Evolutionary conservation across 2,329 filamentous ascomycete genomes (phyloP).

Genomic region (Diaporthe longicolla): DNA sequence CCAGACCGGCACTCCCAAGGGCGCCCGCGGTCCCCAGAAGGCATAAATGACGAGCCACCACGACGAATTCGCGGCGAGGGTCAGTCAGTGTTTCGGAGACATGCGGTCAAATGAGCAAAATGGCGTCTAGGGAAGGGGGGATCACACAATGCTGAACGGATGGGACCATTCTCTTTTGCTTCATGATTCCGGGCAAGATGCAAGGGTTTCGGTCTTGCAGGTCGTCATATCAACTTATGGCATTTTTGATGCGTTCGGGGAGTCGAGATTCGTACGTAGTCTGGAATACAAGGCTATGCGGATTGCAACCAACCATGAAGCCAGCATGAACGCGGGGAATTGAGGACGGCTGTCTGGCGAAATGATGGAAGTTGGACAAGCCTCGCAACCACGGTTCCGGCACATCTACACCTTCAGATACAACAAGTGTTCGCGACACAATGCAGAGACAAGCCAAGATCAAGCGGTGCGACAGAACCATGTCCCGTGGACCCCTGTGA

Average conservation of each 20-base stretch:
- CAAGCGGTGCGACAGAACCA: neutral
- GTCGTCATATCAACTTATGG: constrained; percentile 42
- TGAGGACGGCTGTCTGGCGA: constrained; percentile 28
- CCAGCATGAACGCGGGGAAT: constrained; percentile 3
- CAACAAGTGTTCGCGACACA: neutral
- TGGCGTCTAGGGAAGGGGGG: constrained; percentile 44
- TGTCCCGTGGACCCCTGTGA: neutral
- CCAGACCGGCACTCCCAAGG: constrained; percentile 90
- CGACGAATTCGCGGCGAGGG: constrained; percentile 29
- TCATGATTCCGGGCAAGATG: constrained; percentile 42
- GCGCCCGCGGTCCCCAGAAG: constrained; percentile 75
- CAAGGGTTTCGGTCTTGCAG: constrained; percentile 43
- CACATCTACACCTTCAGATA: constrained; percentile 8
- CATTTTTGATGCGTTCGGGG: constrained; percentile 40
- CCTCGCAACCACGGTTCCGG: constrained; percentile 1
- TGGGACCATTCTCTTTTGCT: constrained; percentile 42
- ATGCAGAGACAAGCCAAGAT: constrained; percentile 31
- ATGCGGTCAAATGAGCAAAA: constrained; percentile 41
- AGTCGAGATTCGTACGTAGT: constrained; percentile 41
- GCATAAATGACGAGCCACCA: constrained; percentile 49
- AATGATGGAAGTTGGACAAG: neutral
- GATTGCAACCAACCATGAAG: constrained; percentile 37
- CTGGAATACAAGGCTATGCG: constrained; percentile 42
- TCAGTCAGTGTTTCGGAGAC: constrained; percentile 32
- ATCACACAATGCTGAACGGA: constrained; percentile 45